Conservation (phyloP, 2,329 filamentous ascomycete species). For the Neospermospora avenae region DNA sequence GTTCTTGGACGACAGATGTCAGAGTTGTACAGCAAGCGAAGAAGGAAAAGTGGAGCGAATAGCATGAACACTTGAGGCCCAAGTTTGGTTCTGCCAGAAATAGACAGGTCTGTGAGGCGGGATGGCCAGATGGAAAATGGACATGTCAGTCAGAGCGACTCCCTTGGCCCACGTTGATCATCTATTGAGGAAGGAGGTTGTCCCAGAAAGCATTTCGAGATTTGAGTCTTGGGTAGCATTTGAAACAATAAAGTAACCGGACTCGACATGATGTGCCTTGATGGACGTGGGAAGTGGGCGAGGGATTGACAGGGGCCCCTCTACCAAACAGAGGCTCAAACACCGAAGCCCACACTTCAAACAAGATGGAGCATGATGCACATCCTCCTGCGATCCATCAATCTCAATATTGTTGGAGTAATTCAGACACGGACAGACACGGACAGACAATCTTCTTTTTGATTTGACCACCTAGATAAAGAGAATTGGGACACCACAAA, state of each 20-base stretch:
- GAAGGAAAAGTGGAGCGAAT: slow-evolving; percentile 4
- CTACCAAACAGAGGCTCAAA: slow-evolving; percentile 26
- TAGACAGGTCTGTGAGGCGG: slow-evolving; percentile 8
- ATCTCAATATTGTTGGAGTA: neutral
- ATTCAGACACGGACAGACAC: neutral
- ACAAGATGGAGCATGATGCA: slow-evolving; percentile 16
- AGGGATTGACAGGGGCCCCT: slow-evolving; percentile 11
- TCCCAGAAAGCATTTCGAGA: slow-evolving; percentile 15
- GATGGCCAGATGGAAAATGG: neutral
- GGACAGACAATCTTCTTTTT: neutral
- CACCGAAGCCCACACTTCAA: slow-evolving; percentile 20
- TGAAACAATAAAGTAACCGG: slow-evolving; percentile 18
- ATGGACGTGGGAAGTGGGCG: slow-evolving; percentile 8
- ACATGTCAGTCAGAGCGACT: slow-evolving; percentile 11
- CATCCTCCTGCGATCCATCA: slow-evolving; percentile 7
- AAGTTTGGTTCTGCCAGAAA: slow-evolving; percentile 10
- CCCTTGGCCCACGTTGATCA: slow-evolving; percentile 5
- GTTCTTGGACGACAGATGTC: slow-evolving; percentile 16
- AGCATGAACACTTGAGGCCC: slow-evolving; percentile 7
- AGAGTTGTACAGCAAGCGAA: slow-evolving; percentile 10
- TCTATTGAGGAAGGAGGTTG: neutral
- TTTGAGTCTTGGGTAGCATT: slow-evolving; percentile 18
- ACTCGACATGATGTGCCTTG: slow-evolving; percentile 7
- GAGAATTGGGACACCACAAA: neutral
- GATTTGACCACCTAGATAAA: neutral